A percentile compares a stretch with the other conserved stretches of the same genome.
Evolutionary conservation across 2,329 filamentous ascomycete genomes (phyloP).

Genomic region (Aspergillus sp.): DNA sequence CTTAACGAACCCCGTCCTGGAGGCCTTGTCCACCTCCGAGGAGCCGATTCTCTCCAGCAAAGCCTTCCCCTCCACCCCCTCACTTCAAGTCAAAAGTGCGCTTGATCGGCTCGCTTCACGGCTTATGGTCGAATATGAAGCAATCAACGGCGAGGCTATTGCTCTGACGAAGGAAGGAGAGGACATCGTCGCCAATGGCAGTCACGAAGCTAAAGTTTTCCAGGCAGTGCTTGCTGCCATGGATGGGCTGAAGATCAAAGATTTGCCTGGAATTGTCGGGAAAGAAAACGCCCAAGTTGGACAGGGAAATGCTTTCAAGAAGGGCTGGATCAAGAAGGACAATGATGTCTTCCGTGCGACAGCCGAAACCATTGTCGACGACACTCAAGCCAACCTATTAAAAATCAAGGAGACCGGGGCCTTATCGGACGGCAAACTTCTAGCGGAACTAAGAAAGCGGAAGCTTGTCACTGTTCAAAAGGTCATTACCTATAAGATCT

Average conservation of each 20-base stretch:
- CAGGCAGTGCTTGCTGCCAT: constrained; percentile 69
- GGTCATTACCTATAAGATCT: constrained; percentile 77
- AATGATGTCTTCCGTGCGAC: constrained; percentile 54
- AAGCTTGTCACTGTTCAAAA: constrained; percentile 85
- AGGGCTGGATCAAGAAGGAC: constrained; percentile 67
- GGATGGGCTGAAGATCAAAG: constrained; percentile 77
- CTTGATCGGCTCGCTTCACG: constrained; percentile 82
- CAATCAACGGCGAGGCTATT: constrained; percentile 75
- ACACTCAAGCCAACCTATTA: constrained; percentile 72
- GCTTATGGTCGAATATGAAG: constrained; percentile 83
- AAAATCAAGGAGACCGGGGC: constrained; percentile 69
- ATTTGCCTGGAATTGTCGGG: constrained; percentile 56
- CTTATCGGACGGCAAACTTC: constrained; percentile 69
- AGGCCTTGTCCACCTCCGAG: constrained; percentile 62
- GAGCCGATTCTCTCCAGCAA: constrained; percentile 65
- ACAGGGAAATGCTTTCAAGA: constrained; percentile 90
- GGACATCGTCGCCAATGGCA: constrained; percentile 70
- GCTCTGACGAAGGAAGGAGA: constrained; percentile 73
- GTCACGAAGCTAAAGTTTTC: constrained; percentile 80
- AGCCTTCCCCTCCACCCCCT: constrained; percentile 66
- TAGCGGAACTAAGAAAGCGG: constrained; percentile 84
- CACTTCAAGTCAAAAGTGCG: constrained; percentile 75
- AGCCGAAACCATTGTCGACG: constrained; percentile 74
- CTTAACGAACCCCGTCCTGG: constrained; percentile 64
- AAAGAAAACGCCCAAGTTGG: constrained; percentile 63